Conservation (phyloP, 345 rosid genomes). For the Bruguiera gymnorhiza region DNA sequence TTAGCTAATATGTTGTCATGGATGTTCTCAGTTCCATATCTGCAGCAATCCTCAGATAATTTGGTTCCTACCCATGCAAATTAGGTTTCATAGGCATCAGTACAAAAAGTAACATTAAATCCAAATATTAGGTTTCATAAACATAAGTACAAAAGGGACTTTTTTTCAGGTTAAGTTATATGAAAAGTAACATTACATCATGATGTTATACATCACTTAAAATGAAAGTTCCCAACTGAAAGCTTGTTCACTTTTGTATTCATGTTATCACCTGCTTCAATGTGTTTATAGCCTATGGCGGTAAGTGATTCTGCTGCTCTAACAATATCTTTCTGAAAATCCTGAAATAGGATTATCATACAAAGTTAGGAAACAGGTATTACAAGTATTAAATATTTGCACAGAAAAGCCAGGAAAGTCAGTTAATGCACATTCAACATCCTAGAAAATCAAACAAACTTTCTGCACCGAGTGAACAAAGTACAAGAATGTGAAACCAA, state of each 20-base stretch:
- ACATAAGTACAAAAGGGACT: background rate
- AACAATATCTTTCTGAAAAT: constrained; percentile 76
- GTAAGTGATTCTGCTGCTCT: constrained; percentile 79
- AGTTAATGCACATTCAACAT: constrained; percentile 5
- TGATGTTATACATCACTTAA: no score
- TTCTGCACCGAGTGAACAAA: constrained; percentile 5
- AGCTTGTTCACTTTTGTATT: no score
- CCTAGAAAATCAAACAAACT: constrained; percentile 1
- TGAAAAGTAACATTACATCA: no score
- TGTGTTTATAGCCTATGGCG: constrained; percentile 69
- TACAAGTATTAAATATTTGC: constrained; percentile 10
- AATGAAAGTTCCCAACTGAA: no score
- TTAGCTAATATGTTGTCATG: constrained; percentile 74
- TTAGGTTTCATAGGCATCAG: background rate
- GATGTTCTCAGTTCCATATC: constrained; percentile 81
- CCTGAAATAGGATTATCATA: constrained; percentile 44
- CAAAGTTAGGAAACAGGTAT: constrained; percentile 9
- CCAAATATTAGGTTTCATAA: background rate
- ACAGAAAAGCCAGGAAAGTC: background rate
- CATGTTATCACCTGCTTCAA: constrained; percentile 68
- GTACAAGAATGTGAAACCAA: background rate
- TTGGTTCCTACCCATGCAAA: constrained; percentile 52
- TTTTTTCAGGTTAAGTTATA: no score
- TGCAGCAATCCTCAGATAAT: constrained; percentile 80
- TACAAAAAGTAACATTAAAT: constrained; percentile 9